Base-by-base conservation (phyloP, 2,329 filamentous ascomycete species). In the Ophiognomonia clavigignenti-juglandacearum region DNA sequence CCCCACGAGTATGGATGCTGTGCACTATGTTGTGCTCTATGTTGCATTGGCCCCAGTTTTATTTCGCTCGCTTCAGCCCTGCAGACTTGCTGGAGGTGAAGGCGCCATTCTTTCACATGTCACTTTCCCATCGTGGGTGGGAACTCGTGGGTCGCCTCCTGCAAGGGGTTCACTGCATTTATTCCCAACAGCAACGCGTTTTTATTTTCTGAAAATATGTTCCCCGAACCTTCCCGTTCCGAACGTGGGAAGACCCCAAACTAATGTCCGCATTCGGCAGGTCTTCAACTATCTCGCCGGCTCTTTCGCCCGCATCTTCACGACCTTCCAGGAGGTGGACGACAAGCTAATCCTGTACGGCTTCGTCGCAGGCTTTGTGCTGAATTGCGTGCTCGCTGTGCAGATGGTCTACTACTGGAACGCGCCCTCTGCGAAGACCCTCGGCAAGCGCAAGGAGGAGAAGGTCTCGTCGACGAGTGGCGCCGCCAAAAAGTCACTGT, bases 371-470 rank as follows among this genome's bases (percentile, higher is more conserved):
- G 93, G 90, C 23, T 96, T 96, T 64, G 70, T 75, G n/a, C 80
- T 98, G 58, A 98, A 98, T 68, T 75, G 83, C 48, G 78, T 98
- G 47, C 75, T 98, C 48, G 91, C 91, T 13, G 69, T 77, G 32
- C 93, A 98, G 73, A 93, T 98, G 86, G 63, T 95, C 23, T 95
- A 91, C 70, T 97, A 97, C 75, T 98, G 93, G 93, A 96, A 96
- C 61, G 70, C 75, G 7, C 77, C 13, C 26, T 38, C 48, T 16
- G 36, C 47, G 36, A 66, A 66, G 61, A 63, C 59, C 13, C 62
- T 65, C 55, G 64, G 65, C 20, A 70, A 68, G 61, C 64, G 61
- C 54, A 68, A 64, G 63, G 65, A 63, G 48, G 56, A 58, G 18
- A 53, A 55, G 20, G 47, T 55, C 22, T 50, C 58, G 26, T 55